Evolutionary conservation across 495 filamentous ascomycete species (phyloP), one percentile per base, ranked within the genome.

Genomic region (Penicillium subrubescens): DNA sequence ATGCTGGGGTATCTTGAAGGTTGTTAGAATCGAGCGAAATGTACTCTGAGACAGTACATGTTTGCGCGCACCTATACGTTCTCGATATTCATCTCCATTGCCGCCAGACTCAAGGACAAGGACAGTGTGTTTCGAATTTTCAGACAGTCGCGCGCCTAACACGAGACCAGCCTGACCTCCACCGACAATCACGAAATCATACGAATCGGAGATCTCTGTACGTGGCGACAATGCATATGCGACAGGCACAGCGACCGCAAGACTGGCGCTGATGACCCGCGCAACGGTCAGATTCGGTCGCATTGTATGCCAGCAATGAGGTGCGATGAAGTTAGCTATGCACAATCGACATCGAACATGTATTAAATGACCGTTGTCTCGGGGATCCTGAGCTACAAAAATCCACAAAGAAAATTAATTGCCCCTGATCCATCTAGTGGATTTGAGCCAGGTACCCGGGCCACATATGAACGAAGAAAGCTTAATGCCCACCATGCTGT

Each of bases 151-250:
- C 23, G 52, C 65, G 35, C 69, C 70, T 25, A 74, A 44, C 14
- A 75, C 71, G 25, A 79, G 74, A 69, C 79, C 72, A 57, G 77
- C 62, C 67, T 76, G 65, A 64, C 79, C 74, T 25, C 80, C 81
- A 15, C 83, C 81, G 7, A 81, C 74, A 52, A 84, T 73, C 48
- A 85, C 72, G 67, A 83, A 84, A 53, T 83, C 81, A 43, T 83
- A 84, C 2, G 69, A 60, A 37, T 71, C 67, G 8, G 63, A 61
- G 37, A 75, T 74, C 60, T 71, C 37, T 25, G 73, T 72, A 37
- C 74, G 68, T 44, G 74, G 74, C 6, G 69, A 59, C 19, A 77
- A 65, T 8, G 70, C 72, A 51, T 62, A 59, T 8, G 35, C 64
- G 12, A 61, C 19, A 31, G 64, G 61, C 44, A 67, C 25, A 21